A percentile compares a stretch with the other conserved stretches of the same genome.
Conservation (phyloP, 331 rosid genomes). For the Cucumis variabilis region DNA sequence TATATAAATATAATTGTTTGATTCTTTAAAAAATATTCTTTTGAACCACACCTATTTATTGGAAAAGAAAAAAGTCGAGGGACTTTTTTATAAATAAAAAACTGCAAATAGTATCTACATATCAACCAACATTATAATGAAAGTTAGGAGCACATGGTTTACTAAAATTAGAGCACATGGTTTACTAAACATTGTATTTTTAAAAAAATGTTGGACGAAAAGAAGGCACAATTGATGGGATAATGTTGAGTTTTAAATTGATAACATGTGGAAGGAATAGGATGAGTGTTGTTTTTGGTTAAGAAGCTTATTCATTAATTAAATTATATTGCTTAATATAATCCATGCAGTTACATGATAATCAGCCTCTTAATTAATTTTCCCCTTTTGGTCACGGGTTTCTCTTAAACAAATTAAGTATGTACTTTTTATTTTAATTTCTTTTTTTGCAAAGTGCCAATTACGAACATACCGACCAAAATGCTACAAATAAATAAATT, state of each 20-base stretch:
- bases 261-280: not conserved
- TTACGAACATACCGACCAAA: not conserved
- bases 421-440: too few species aligned
- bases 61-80: too few species aligned
- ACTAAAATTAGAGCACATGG: not conserved
- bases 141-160: constrained; percentile 5
- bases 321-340: not conserved
- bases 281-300: not conserved
- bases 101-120: not conserved
- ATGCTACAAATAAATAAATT: not conserved
- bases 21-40: too few species aligned
- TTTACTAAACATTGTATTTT: not conserved
- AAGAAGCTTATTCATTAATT: not conserved
- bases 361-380: not conserved
- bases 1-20: too few species aligned
- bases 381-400: not conserved
- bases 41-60: too few species aligned
- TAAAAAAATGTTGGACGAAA: not conserved
- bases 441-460: not conserved
- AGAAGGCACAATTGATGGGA: not conserved
- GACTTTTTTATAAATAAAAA: too few species aligned
- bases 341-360: not conserved
- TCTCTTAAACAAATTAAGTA: not conserved
- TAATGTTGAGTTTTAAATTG: not conserved
- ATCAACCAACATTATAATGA: not conserved